Evolutionary conservation across 495 filamentous ascomycete species (phyloP), one percentile per base, ranked within the genome.

Genomic region (Penicillium verhagenii): DNA sequence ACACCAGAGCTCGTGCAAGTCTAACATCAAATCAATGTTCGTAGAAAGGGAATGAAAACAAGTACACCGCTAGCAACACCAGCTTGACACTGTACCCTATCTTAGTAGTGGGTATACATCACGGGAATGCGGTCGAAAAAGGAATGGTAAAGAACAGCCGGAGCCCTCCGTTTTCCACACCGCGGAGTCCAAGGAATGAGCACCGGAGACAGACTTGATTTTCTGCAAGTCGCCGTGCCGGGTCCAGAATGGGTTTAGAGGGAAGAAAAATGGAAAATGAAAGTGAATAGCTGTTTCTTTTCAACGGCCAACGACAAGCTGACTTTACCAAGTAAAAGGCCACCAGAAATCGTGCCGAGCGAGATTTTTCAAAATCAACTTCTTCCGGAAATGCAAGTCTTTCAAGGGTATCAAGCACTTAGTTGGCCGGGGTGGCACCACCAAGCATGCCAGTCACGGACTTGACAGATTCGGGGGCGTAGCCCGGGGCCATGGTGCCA

Each of bases 401-500:
- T 35, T 14, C 16, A 16, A 35, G 13, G 13, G 14, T n/a, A 31
- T n/a, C 16, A 47, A 38, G 37, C 20, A 47, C 56, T 65, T 71
- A 74, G 39, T 68, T 75, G 47, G 71, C 71, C 42, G 71, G 49
- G 29, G 70, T 63, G 18, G 64, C 70, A 51, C 74, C 72, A 39
- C 76, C 76, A 21, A 79, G 71, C 60, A 73, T 66, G 56, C 68
- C 68, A 60, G 74, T 77, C 40, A 79, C 62, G 21, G 59, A 65
- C 49, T 68, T 69, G 51, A 76, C 65, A 13, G 66, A 67, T 20
- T 72, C 67, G 13, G 70, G 67, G 23, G 74, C 69, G 37, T 79
- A 79, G 59, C 67, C 71, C 39, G 79, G 79, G 19, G 74, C 78
- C 63, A 86, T 68, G n/a, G 78, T 78, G 46, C 78, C 80, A 31